These are phyloP conservation scores for Tephrocybe sp. DNA, from an alignment of 768 basidiomycete genomes.

Conservation along the genomic window DNA sequence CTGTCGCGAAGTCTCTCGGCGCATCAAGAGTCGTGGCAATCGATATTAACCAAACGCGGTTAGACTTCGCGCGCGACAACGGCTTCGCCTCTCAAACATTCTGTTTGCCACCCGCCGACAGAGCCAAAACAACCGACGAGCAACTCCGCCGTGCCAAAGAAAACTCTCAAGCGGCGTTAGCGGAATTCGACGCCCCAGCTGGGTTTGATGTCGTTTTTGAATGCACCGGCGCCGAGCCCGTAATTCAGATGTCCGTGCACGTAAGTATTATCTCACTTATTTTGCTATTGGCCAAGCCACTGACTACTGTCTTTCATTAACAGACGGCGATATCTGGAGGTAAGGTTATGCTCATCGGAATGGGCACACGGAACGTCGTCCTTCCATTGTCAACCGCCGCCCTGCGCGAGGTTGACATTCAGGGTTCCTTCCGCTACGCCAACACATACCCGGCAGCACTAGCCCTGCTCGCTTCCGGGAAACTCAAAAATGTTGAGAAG, in stretches of 20 bases:
- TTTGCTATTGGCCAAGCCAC: neutral
- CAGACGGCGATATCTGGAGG: constrained; percentile 84
- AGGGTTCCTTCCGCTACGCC: constrained; percentile 89
- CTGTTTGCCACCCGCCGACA: constrained; percentile 54
- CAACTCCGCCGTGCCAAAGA: constrained; percentile 62
- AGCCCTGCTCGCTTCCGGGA: constrained; percentile 66
- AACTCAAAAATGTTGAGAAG: constrained; percentile 62
- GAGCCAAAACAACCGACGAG: constrained; percentile 54
- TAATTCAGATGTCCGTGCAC: constrained; percentile 88
- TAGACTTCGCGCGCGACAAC: constrained; percentile 73
- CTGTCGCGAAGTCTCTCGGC: constrained; percentile 72
- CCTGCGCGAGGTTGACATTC: constrained; percentile 88
- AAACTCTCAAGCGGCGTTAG: constrained; percentile 48
- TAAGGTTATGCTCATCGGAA: constrained; percentile 92
- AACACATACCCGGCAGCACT: constrained; percentile 91
- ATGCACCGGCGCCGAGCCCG: constrained; percentile 91
- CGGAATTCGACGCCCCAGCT: constrained; percentile 57
- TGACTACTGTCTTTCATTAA: constrained; percentile 14
- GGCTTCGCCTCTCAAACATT: constrained; percentile 79
- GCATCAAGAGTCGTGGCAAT: constrained; percentile 71
- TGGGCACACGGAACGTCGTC: constrained; percentile 83
- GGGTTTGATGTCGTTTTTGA: constrained; percentile 95
- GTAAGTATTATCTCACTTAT: constrained; percentile 51
- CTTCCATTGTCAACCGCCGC: constrained; percentile 86
- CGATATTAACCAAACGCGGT: constrained; percentile 83